These are phyloP conservation scores for Chloranthus sessilifolius DNA, from an alignment of 164 flowering plant species.

Conservation along the genomic window DNA sequence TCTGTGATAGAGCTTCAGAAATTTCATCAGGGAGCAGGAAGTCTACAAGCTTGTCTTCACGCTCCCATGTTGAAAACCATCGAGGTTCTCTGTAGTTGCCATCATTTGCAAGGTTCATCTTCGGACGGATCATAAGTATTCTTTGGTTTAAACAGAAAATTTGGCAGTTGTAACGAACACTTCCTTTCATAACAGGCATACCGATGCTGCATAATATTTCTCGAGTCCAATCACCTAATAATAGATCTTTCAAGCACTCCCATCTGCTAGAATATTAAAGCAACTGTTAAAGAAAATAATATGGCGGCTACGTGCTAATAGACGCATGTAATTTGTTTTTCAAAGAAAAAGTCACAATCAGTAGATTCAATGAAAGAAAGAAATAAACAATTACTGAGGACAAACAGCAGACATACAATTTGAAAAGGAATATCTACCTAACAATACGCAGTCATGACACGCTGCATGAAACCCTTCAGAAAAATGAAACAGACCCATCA, in stretches of 20 bases:
- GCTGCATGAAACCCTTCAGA: too few relatives aligned
- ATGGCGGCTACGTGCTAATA: neutral
- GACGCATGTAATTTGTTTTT: neutral
- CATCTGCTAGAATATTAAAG: conserved; percentile 52
- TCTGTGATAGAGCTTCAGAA: conserved; percentile 64
- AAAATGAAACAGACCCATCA: too few relatives aligned
- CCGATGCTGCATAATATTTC: conserved; percentile 91
- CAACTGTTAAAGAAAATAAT: neutral
- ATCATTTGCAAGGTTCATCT: conserved; percentile 94
- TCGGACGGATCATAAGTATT: conserved; percentile 94
- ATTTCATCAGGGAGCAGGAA: conserved; percentile 72
- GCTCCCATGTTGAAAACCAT: conserved; percentile 97
- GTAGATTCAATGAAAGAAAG: neutral
- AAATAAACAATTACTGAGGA: too few relatives aligned
- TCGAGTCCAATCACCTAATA: conserved; percentile 84
- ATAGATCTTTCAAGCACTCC: conserved; percentile 83
- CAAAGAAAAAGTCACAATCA: neutral
- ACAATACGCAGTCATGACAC: too few relatives aligned
- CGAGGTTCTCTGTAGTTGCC: conserved; percentile 93
- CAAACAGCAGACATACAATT: too few relatives aligned
- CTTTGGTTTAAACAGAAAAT: conserved; percentile 71
- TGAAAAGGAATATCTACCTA: too few relatives aligned
- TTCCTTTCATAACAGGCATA: conserved; percentile 87
- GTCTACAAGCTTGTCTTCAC: conserved; percentile 56
- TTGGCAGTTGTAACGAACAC: conserved; percentile 92